Evolutionary conservation across 495 filamentous ascomycete genomes (phyloP), one percentile per base, ranked within the genome.

Genomic region (Penicillium mononematosum): DNA sequence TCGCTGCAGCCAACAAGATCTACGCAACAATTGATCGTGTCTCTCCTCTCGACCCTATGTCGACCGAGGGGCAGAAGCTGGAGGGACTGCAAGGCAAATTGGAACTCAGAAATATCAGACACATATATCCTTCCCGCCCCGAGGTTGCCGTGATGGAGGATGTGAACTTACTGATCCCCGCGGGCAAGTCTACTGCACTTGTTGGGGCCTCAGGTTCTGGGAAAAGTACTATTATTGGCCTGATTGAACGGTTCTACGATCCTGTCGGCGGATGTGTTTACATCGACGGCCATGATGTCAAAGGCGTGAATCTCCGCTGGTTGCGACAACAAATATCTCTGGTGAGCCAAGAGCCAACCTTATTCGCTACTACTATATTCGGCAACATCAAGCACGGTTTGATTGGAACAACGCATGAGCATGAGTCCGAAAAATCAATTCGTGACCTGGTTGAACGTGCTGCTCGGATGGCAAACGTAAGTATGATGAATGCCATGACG

Each of bases 171-270:
- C 62, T 78, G 1, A 85, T 97, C 52, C 86, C 88, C 9, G 88
- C 93, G 19, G 92, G 91, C 17, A 91, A 95, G 73, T 88, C 85
- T 29, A 90, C 89, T 19, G 91, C 92, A 8, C 74, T 98, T 16
- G 90, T 96, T 24, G 89, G 93, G 17, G 85, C 91, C 17, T 91
- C 90, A 31, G 91, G 93, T 6, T 89, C 88, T 46, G 87, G 93
- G 55, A 98, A 98, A 73, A 90, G 85, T 60, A 97, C 92, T 3
- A 88, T 97, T 22, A 85, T 97, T 22, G 92, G 92, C 4, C 73
- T 98, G 20, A 87, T 96, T 9, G 91, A 96, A 68, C 81, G 94
- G 27, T 97, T 96, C 66, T 98, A 98, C 67, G 82, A 90, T 55
- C 92, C 94, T 11, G 85, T 96, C 22, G 83, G 81, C 45, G 92